Base-by-base conservation (phyloP, 306 rosid genomes). In the Aeschynomene evenia region DNA sequence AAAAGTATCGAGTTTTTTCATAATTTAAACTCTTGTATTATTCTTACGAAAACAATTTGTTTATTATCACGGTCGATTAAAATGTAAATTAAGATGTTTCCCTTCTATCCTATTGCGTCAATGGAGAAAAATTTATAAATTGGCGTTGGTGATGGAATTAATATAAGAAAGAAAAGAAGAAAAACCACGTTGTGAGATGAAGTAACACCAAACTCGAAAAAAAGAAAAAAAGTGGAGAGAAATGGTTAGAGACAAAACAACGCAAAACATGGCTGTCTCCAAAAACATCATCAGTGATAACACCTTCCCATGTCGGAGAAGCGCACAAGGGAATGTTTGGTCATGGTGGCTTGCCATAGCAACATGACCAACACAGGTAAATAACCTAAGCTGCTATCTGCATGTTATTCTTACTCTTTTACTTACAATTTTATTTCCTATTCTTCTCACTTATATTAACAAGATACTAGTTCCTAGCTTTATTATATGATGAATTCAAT, bases 351-450 rank as follows among this genome's bases (percentile, higher is more conserved):
- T 1, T 33, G 6, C 1, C 37, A 33, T 5, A 6, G 8, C 37
- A 33, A 61, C 13, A 16, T 19, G 12, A n/a, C n/a, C n/a, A 24
- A 36, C 20, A 22, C 66, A 74, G 78, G 78, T 73, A 73, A 40
- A 8, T 6, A 8, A 57, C 50, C 13, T 31, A 46, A 45, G 16
- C 46, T n/a, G n/a, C 18, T 20, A 58, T 20, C 16, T 68, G 18
- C 53, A 68, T 68, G 40, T n/a, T 68, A 4, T 22, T 54, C 40
- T 31, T 19, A 10, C 16, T 18, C 28, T 53, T 24, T 26, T 15
- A 55, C 7, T 39, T 39, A 14, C 56, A 12, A 8, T 52, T 73
- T 74, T 31, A 33, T 59, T 58, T 31, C 33, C 33, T 2, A n/a
- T 9, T 42, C 48, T 39, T 39, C 45, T 40, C 16, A 45, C 4